These are phyloP conservation scores for Fusarium sp. DNA, from an alignment of 2,329 filamentous ascomycete species.

Conservation along the genomic window DNA sequence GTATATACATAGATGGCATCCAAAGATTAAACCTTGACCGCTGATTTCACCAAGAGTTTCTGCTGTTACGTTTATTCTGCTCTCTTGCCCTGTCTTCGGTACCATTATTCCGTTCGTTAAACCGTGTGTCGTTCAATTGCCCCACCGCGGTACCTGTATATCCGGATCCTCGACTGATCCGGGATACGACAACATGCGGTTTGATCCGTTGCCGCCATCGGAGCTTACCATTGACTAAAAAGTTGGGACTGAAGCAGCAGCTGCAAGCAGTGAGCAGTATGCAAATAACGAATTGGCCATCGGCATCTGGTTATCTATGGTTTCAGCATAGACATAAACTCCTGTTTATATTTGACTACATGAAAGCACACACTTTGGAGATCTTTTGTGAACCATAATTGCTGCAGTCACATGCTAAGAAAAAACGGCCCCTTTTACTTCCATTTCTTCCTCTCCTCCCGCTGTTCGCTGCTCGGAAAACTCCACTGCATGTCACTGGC, in stretches of 20 bases:
- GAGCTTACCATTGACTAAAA: conserved; percentile 16
- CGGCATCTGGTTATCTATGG: neutral
- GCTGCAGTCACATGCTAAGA: conserved; percentile 46
- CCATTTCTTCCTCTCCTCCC: conserved; percentile 4
- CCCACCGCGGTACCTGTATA: conserved; percentile 31
- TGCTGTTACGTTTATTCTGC: neutral
- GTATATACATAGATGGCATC: conserved; percentile 2
- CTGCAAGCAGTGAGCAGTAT: conserved; percentile 15
- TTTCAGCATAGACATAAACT: neutral
- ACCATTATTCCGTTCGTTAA: neutral
- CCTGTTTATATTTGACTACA: neutral
- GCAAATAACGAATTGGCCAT: neutral
- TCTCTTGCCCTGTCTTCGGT: conserved; percentile 5
- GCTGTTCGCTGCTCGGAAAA: conserved; percentile 39
- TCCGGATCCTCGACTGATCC: conserved; percentile 37
- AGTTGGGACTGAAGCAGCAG: neutral
- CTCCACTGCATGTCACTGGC: conserved; percentile 41
- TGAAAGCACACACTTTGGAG: neutral
- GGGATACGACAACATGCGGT: conserved; percentile 30
- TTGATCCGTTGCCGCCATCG: conserved; percentile 39
- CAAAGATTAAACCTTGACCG: conserved; percentile 18
- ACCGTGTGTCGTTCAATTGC: conserved; percentile 17
- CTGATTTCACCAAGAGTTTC: conserved; percentile 1
- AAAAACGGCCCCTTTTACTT: conserved; percentile 11
- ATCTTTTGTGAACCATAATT: conserved; percentile 15